A percentile compares a stretch with the other conserved stretches of the same genome.
Conservation (phyloP, 108 stramenopile species). For the Cyclotella sp. region DNA sequence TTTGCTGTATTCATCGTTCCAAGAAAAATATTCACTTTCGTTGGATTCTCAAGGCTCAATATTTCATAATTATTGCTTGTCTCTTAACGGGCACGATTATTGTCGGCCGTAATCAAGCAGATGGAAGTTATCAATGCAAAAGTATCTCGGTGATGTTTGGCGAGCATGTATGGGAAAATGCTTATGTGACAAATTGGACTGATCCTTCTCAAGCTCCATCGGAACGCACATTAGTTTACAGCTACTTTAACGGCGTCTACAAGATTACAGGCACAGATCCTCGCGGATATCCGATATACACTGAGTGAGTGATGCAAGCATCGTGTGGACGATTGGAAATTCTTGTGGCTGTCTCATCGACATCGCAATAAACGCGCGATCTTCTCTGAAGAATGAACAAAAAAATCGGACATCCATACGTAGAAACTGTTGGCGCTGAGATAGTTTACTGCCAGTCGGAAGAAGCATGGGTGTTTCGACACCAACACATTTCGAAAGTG, state of each 20-base stretch:
- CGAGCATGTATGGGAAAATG: constrained; percentile 9
- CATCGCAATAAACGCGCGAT: too few species aligned
- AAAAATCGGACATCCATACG: background rate
- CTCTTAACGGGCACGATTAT: constrained; percentile 3
- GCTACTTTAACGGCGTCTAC: constrained; percentile 21
- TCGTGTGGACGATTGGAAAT: too few species aligned
- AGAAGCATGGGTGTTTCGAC: constrained; percentile 6
- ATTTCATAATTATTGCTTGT: constrained; percentile 15
- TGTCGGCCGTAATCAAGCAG: background rate
- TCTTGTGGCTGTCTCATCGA: too few species aligned
- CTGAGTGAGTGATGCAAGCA: background rate
- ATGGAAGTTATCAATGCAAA: constrained; percentile 9
- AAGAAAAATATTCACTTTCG: background rate
- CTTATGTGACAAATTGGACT: constrained; percentile 2
- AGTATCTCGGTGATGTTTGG: constrained; percentile 11
- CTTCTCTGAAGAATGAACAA: constrained; percentile 2
- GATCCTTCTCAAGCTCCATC: background rate
- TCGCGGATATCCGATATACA: constrained; percentile 1
- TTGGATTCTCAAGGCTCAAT: constrained; percentile 17
- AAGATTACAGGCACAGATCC: background rate
- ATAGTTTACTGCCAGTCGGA: constrained; percentile 8
- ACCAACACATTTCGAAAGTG: background rate
- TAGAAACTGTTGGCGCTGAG: constrained; percentile 10
- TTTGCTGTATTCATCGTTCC: background rate
- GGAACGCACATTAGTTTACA: background rate